A percentile compares a stretch with the other conserved stretches of the same genome.
Evolutionary conservation across 495 filamentous ascomycete species (phyloP).

Genomic region (Aeminium ludgeri): DNA sequence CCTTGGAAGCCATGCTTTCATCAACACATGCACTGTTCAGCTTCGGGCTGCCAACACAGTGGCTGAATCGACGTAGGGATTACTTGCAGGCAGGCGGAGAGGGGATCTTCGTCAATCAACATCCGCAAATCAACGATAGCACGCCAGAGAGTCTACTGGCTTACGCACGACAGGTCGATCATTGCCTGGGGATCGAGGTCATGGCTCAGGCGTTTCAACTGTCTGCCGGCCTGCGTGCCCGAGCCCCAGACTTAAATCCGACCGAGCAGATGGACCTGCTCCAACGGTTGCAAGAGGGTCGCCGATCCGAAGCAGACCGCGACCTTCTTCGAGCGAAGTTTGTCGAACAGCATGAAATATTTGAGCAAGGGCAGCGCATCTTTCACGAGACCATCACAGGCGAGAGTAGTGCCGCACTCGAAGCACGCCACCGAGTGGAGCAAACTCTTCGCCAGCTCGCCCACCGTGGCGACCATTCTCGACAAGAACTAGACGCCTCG

Average conservation of each 20-base stretch:
- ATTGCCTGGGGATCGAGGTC: conserved; percentile 2
- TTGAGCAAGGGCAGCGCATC: neutral
- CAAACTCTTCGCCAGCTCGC: neutral
- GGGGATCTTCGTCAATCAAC: too few relatives aligned
- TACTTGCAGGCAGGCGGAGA: neutral
- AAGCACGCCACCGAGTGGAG: neutral
- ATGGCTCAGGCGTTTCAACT: conserved; percentile 11
- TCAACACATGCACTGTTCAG: neutral
- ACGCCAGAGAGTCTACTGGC: neutral
- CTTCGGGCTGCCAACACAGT: neutral
- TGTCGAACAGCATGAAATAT: neutral
- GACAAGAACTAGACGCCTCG: conserved; percentile 9
- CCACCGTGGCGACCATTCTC: conserved; percentile 8
- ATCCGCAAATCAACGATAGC: too few relatives aligned
- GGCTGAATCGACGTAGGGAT: neutral
- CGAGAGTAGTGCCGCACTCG: neutral
- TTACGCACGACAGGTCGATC: neutral
- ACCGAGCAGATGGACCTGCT: conserved; percentile 5
- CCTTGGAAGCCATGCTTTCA: neutral
- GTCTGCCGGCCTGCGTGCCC: conserved; percentile 5
- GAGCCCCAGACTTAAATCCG: neutral
- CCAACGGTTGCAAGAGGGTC: conserved; percentile 10
- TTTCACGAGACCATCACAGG: neutral
- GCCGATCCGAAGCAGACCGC: neutral
- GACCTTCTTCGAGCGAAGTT: neutral